Percentiles rank a stretch among this genome's conserved stretches.
These are phyloP conservation scores for Meyerozyma athensensis DNA, from an alignment of 1,139 yeast genomes.

Conservation along the genomic window DNA sequence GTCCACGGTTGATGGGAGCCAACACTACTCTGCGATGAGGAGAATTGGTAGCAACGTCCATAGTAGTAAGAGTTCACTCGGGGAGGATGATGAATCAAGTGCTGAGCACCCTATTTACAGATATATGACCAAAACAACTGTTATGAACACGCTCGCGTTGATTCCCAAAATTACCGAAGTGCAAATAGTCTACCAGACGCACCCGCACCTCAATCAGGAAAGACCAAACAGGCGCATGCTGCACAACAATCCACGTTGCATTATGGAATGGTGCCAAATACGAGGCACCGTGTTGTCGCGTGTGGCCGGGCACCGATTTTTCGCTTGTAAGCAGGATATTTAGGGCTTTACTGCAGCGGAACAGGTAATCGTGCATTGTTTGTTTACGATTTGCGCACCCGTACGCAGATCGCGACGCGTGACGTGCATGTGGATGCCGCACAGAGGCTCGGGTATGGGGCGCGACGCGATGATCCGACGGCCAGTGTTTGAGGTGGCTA, in stretches of 20 bases:
- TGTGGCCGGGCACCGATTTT: not conserved
- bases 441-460: not conserved
- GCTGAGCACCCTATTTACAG: not conserved
- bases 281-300: not conserved
- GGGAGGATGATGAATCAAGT: not conserved
- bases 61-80: not conserved
- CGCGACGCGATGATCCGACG: not conserved
- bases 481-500: not conserved
- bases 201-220: not conserved
- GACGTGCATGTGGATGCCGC: not conserved
- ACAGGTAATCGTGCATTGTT: not conserved
- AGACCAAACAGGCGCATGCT: not conserved
- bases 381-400: conserved; percentile 4
- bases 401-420: not conserved
- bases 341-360: not conserved
- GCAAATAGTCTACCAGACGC: not conserved
- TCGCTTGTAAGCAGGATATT: not conserved
- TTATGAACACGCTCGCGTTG: conserved; percentile 3
- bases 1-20: conserved; percentile 13
- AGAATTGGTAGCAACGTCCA: conserved; percentile 1
- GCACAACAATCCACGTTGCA: conserved; percentile 2
- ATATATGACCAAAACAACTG: conserved; percentile 2
- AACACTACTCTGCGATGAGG: conserved; percentile 13
- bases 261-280: not conserved
- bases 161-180: conserved; percentile 3